phyloP scores from a whole-genome alignment of 768 basidiomycete species.

The Tulasnella sp. region DNA sequence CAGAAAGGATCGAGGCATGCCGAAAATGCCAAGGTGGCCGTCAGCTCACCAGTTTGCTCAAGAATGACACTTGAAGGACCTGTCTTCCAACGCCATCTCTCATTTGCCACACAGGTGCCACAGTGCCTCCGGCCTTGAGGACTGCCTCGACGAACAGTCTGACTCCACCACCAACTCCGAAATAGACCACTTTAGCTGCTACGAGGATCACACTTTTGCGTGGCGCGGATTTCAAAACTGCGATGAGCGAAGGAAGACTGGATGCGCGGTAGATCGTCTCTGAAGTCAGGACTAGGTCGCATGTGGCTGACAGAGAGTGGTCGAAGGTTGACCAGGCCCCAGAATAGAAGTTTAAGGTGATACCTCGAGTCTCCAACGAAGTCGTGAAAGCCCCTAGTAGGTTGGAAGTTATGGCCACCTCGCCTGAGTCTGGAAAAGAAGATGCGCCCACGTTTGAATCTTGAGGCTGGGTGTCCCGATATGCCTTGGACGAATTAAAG shows the following conservation, averaged over 20 bases:
- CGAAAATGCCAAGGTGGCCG: not conserved
- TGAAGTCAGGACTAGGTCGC: conserved; percentile 72
- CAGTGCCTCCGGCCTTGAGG: conserved; percentile 33
- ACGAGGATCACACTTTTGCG: conserved; percentile 44
- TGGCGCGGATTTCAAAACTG: conserved; percentile 14
- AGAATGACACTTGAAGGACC: conserved; percentile 9
- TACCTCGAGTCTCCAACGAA: conserved; percentile 41
- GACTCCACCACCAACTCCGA: conserved; percentile 88
- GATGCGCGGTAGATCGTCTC: conserved; percentile 83
- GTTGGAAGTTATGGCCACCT: conserved; percentile 52
- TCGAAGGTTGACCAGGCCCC: conserved; percentile 65
- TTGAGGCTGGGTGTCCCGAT: conserved; percentile 27
- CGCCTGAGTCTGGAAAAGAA: conserved; percentile 35
- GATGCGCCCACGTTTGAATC: not conserved
- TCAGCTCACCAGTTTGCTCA: not conserved
- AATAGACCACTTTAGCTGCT: conserved; percentile 86
- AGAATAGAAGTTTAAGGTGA: conserved; percentile 63
- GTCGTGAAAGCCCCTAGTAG: conserved; percentile 53
- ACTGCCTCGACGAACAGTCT: conserved; percentile 57
- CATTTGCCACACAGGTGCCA: conserved; percentile 52
- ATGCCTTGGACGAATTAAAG: conserved; percentile 29
- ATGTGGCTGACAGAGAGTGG: conserved; percentile 23
- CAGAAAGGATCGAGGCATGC: not conserved
- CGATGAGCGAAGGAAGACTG: conserved; percentile 49
- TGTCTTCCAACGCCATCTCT: conserved; percentile 13